Evolutionary conservation across 2,329 filamentous ascomycete species (phyloP), one percentile per base, ranked within the genome.

Genomic region (Remersonia thermophila): DNA sequence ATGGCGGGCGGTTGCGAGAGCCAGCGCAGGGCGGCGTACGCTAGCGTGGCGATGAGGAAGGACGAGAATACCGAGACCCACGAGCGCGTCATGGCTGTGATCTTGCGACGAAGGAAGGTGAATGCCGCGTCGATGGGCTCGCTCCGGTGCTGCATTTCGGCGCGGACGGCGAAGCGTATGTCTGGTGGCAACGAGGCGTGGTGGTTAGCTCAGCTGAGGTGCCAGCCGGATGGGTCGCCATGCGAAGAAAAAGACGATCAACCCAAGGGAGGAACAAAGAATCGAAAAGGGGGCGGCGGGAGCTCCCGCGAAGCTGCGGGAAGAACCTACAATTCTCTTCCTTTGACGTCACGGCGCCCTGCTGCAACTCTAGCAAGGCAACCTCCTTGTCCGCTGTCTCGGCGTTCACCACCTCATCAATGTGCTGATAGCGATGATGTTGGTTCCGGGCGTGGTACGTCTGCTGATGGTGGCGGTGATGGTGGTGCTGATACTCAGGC

Each of bases 61-160:
- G 80, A 78, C 34, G 73, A 55, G 16, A 84, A 53, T 8, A 82
- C 64, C 35, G 77, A 83, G 26, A 69, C 63, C 66, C 79, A 83
- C 9, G 83, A 84, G 41, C 70, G 71, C 3, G 80, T 85, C 32
- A 81, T 60, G 35, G 66, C 58, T 37, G 68, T 62, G 45, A 81
- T 67, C 42, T 67, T 71, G 41, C 61, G 65, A 45, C 73, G 74
- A 40, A 85, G 47, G 41, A 76, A 79, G 36, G 65, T 68, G 47
- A 87, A 67, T 30, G 73, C 69, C 13, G 80, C 71, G 52, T 93
- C 83, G 48, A 94, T 81, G 11, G 83, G 84, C 52, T 89, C 84
- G 32, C 80, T 83, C 38, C 82, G 76, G 53, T 94, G 86, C 52
- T 89, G 83, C 20, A 93, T 82, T 63, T 94, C 86, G 42, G 86